Evolutionary conservation across 2,329 filamentous ascomycete species (phyloP).

Genomic region (Metarhizium anisopliae): DNA sequence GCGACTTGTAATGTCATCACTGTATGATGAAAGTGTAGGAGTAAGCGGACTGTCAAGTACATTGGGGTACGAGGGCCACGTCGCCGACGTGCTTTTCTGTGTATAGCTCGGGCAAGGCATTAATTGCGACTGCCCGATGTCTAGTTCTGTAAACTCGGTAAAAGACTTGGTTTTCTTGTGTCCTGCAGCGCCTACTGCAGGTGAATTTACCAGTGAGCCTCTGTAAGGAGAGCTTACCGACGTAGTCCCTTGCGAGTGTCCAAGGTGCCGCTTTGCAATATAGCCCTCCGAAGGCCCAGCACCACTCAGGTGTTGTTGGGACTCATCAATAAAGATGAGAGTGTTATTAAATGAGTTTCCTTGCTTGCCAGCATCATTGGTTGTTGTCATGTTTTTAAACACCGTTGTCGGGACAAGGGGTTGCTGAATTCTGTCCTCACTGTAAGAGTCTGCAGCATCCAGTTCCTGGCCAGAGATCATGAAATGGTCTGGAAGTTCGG

Average conservation of each 20-base stretch:
- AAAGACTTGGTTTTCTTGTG: conserved; percentile 1
- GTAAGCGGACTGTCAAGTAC: conserved; percentile 2
- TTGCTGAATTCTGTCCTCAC: background rate
- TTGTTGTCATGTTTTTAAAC: background rate
- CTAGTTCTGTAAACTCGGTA: background rate
- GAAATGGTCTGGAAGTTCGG: background rate
- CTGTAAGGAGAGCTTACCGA: background rate
- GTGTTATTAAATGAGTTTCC: background rate
- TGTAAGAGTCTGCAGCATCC: background rate
- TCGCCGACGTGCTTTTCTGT: background rate
- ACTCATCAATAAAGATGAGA: conserved; percentile 5
- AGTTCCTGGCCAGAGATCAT: background rate
- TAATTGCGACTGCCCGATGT: background rate
- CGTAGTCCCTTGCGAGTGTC: background rate
- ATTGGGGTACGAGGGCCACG: background rate
- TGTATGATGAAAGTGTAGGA: conserved; percentile 5
- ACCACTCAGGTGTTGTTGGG: background rate
- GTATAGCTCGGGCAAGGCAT: background rate
- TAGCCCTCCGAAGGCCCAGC: background rate
- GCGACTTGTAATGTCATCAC: conserved; percentile 1
- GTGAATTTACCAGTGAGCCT: background rate
- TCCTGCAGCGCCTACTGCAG: background rate
- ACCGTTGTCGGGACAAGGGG: background rate
- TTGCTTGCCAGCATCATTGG: background rate
- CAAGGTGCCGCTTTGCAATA: background rate